Conservation (phyloP, 2,329 filamentous ascomycete species). For the Xylariaceae sp. region DNA sequence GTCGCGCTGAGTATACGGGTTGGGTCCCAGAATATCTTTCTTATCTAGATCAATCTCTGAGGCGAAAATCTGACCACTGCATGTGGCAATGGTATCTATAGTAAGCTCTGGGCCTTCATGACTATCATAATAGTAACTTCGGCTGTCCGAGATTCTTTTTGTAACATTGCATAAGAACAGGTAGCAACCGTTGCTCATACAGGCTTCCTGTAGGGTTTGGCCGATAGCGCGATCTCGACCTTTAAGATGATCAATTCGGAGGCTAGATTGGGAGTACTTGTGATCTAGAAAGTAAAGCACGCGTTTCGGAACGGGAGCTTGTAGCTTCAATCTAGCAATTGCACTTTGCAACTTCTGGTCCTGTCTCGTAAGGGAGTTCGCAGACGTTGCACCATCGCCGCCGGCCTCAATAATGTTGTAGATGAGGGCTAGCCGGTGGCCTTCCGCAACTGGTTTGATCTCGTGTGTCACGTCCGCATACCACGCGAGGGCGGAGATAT, state of each 20-base stretch:
- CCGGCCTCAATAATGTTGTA: slow-evolving; percentile 18
- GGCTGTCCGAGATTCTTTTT: not conserved
- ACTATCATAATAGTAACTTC: not conserved
- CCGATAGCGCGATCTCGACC: slow-evolving; percentile 18
- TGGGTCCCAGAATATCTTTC: slow-evolving; percentile 10
- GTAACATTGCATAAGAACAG: slow-evolving; percentile 20
- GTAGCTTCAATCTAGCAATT: not conserved
- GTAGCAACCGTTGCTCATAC: slow-evolving; percentile 8
- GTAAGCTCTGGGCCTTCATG: not conserved
- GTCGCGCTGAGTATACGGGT: not conserved
- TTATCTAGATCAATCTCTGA: not conserved
- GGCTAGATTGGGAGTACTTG: slow-evolving; percentile 13
- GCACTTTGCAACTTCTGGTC: not conserved
- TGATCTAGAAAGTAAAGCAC: slow-evolving; percentile 17
- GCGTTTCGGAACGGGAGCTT: not conserved
- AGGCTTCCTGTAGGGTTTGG: not conserved
- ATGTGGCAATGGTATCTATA: slow-evolving; percentile 18
- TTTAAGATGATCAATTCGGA: slow-evolving; percentile 16
- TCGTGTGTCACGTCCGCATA: not conserved
- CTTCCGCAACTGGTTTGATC: slow-evolving; percentile 7
- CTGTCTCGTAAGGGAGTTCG: not conserved
- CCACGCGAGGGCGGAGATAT: slow-evolving; percentile 43
- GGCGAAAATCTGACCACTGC: slow-evolving; percentile 2
- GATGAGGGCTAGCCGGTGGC: slow-evolving; percentile 17
- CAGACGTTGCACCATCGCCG: slow-evolving; percentile 2